A percentile compares a stretch with the other conserved stretches of the same genome.
These are phyloP conservation scores for Boletus bicolor DNA, from an alignment of 768 basidiomycete genomes.

Conservation along the genomic window DNA sequence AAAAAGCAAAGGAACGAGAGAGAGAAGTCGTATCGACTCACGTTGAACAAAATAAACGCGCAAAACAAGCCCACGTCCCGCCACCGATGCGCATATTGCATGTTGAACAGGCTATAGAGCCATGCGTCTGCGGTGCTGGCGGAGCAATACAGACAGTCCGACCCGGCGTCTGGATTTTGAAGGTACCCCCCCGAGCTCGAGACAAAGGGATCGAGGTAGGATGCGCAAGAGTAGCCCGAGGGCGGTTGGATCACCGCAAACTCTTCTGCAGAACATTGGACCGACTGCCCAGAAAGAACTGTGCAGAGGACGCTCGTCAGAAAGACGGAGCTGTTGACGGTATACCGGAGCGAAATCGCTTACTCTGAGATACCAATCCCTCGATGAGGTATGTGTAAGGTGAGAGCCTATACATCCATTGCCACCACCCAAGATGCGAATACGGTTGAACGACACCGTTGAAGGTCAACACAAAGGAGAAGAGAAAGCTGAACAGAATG, in stretches of 20 bases:
- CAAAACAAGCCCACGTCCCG: constrained; percentile 46
- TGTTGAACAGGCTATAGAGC: constrained; percentile 45
- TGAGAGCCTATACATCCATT: constrained; percentile 62
- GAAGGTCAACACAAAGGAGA: constrained; percentile 64
- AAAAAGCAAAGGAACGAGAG: too few relatives aligned
- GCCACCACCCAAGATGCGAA: constrained; percentile 61
- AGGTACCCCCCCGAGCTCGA: constrained; percentile 45
- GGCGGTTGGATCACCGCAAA: constrained; percentile 52
- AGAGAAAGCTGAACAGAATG: constrained; percentile 54
- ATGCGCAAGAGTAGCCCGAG: constrained; percentile 42
- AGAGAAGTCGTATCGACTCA: constrained; percentile 23
- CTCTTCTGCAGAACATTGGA: constrained; percentile 62
- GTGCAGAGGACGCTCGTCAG: not conserved
- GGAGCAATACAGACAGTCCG: constrained; percentile 53
- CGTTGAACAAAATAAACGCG: constrained; percentile 43
- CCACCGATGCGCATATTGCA: constrained; percentile 52
- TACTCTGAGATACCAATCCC: constrained; percentile 45
- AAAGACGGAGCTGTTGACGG: not conserved
- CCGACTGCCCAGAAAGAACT: constrained; percentile 46
- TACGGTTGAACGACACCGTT: constrained; percentile 70
- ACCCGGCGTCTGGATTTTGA: constrained; percentile 36
- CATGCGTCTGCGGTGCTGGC: constrained; percentile 57
- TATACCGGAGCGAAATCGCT: constrained; percentile 8
- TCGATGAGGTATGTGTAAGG: constrained; percentile 59
- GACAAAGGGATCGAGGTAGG: constrained; percentile 45